These are phyloP conservation scores for Echeveria elegans DNA, from an alignment of 164 flowering plant genomes.

Conservation along the genomic window DNA sequence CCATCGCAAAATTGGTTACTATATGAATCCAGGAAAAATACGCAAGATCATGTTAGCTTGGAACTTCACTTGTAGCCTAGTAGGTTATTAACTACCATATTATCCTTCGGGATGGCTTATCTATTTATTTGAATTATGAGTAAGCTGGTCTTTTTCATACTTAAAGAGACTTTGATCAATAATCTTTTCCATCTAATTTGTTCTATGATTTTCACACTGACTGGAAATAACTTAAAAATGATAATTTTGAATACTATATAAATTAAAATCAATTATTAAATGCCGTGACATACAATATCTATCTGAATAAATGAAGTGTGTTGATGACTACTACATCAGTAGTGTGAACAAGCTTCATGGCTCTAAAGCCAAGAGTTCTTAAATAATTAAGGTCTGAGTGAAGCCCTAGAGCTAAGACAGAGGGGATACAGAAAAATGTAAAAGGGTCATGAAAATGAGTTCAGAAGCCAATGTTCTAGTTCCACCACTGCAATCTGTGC, in stretches of 20 bases:
- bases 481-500: neutral
- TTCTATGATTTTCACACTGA: too few relatives aligned
- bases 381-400: too few relatives aligned
- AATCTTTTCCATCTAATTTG: too few relatives aligned
- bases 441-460: too few relatives aligned
- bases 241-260: too few relatives aligned
- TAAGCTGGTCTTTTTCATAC: too few relatives aligned
- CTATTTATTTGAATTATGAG: too few relatives aligned
- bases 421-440: too few relatives aligned
- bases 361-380: neutral
- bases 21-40: slow-evolving; percentile 27
- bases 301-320: neutral
- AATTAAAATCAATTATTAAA: too few relatives aligned
- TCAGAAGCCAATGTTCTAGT: neutral
- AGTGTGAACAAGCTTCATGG: neutral
- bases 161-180: too few relatives aligned
- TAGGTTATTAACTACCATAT: neutral
- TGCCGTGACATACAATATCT: neutral
- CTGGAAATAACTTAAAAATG: too few relatives aligned
- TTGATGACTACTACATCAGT: neutral
- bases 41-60: slow-evolving; percentile 82
- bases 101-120: neutral
- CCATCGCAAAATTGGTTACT: slow-evolving; percentile 17
- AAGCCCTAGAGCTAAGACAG: too few relatives aligned
- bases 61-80: slow-evolving; percentile 27